These are phyloP conservation scores for Zygoascus tannicola DNA, from an alignment of 805 yeast genomes.

Conservation along the genomic window DNA sequence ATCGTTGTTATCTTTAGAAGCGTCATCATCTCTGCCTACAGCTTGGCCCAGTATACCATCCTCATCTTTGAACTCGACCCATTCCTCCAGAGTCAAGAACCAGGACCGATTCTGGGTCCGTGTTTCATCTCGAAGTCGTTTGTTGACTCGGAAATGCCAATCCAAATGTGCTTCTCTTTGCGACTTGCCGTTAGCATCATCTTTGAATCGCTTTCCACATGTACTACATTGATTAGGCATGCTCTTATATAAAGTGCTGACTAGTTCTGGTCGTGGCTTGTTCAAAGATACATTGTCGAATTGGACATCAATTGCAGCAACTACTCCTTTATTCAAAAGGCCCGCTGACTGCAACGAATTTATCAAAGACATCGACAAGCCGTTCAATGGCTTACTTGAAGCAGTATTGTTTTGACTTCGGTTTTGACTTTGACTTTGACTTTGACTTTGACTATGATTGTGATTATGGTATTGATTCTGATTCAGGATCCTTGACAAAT, in stretches of 20 bases:
- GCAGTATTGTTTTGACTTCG: neutral
- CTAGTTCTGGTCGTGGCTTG: constrained; percentile 25
- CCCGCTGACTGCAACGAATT: constrained; percentile 24
- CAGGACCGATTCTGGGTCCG: constrained; percentile 64
- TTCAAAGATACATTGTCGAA: constrained; percentile 25
- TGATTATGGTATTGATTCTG: neutral
- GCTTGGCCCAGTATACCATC: constrained; percentile 40
- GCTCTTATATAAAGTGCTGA: constrained; percentile 40
- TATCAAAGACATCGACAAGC: constrained; percentile 9
- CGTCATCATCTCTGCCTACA: constrained; percentile 10
- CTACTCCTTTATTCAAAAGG: constrained; percentile 11
- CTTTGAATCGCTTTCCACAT: constrained; percentile 80
- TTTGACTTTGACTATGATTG: neutral
- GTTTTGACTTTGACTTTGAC: neutral
- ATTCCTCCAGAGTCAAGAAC: constrained; percentile 64
- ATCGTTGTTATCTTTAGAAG: constrained; percentile 5
- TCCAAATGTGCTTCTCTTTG: constrained; percentile 66
- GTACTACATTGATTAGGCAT: constrained; percentile 76
- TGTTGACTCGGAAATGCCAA: constrained; percentile 93
- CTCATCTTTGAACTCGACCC: constrained; percentile 65
- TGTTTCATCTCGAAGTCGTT: constrained; percentile 45
- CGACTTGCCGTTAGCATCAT: constrained; percentile 44
- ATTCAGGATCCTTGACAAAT: neutral
- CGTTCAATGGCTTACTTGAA: neutral
- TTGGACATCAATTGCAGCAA: constrained; percentile 19